A percentile compares a stretch with the other conserved stretches of the same genome.
Conservation (phyloP, 805 yeast genomes). For the Schwanniomyces pseudopolymorphus region DNA sequence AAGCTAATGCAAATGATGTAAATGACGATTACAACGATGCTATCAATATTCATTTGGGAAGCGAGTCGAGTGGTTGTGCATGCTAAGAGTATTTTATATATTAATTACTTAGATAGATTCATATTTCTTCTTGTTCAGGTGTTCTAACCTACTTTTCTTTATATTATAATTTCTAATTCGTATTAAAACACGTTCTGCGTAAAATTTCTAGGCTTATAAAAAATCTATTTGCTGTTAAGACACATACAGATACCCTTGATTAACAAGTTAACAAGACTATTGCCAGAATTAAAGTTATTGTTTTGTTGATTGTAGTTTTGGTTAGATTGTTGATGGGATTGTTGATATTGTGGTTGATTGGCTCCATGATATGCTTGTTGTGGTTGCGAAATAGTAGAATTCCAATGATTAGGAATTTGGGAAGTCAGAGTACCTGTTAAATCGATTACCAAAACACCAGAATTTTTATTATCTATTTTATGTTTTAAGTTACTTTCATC, state of each 20-base stretch:
- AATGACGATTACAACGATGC: slow-evolving; percentile 93
- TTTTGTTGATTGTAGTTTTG: slow-evolving; percentile 21
- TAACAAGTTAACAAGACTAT: slow-evolving; percentile 26
- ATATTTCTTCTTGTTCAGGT: not conserved
- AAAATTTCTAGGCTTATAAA: not conserved
- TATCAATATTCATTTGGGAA: slow-evolving; percentile 88
- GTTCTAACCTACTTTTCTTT: not conserved
- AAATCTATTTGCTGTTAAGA: slow-evolving; percentile 15
- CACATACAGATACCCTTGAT: slow-evolving; percentile 35
- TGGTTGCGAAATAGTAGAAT: slow-evolving; percentile 12
- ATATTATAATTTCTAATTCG: not conserved
- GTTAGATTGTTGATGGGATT: slow-evolving; percentile 18
- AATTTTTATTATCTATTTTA: slow-evolving; percentile 65
- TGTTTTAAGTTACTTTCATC: slow-evolving; percentile 59
- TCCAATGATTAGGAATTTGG: slow-evolving; percentile 37
- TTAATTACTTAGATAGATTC: not conserved
- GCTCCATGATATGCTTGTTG: slow-evolving; percentile 20
- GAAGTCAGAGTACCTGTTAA: slow-evolving; percentile 30
- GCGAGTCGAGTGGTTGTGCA: slow-evolving; percentile 72
- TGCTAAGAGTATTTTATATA: slow-evolving; percentile 46
- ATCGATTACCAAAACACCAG: slow-evolving; percentile 79
- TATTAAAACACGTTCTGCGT: not conserved
- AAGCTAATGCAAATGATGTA: slow-evolving; percentile 57
- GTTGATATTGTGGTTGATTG: slow-evolving; percentile 22
- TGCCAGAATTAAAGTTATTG: slow-evolving; percentile 22